Evolutionary conservation across 164 flowering plant genomes (phyloP).

Genomic region (Platanus orientalis): DNA sequence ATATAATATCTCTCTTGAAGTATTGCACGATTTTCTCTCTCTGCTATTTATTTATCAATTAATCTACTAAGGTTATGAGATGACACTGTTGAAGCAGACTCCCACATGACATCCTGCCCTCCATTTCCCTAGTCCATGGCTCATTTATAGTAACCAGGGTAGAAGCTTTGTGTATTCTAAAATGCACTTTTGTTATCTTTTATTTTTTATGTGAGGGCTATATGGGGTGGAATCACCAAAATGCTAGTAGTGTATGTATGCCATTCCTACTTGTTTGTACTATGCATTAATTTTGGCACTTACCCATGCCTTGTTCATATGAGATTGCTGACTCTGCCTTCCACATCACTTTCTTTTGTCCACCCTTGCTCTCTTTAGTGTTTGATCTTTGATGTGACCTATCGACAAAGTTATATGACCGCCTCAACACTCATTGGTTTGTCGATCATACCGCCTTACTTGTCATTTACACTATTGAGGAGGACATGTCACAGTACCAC

Average conservation of each 20-base stretch:
- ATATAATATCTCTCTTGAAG: background rate
- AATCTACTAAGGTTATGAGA: background rate
- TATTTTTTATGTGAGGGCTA: background rate
- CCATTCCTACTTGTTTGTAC: background rate
- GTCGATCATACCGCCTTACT: too few species aligned
- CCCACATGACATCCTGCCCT: background rate
- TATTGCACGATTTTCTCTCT: too few species aligned
- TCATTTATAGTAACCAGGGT: slow-evolving; percentile 2
- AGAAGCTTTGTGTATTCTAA: background rate
- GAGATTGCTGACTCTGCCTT: background rate
- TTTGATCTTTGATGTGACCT: too few species aligned
- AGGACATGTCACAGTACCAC: too few species aligned
- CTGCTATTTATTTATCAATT: background rate
- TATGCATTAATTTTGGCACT: too few species aligned
- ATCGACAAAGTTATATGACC: background rate
- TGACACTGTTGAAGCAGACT: background rate
- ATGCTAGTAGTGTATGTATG: background rate
- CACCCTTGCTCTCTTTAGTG: background rate
- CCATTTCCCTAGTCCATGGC: background rate
- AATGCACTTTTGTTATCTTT: background rate
- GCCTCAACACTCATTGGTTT: background rate
- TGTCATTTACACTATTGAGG: too few species aligned
- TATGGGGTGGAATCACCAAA: background rate
- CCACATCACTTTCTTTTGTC: too few species aligned
- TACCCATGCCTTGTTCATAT: too few species aligned